phyloP scores from a whole-genome alignment of 768 basidiomycete species.

The Hygrophoropsis aurantiaca region DNA sequence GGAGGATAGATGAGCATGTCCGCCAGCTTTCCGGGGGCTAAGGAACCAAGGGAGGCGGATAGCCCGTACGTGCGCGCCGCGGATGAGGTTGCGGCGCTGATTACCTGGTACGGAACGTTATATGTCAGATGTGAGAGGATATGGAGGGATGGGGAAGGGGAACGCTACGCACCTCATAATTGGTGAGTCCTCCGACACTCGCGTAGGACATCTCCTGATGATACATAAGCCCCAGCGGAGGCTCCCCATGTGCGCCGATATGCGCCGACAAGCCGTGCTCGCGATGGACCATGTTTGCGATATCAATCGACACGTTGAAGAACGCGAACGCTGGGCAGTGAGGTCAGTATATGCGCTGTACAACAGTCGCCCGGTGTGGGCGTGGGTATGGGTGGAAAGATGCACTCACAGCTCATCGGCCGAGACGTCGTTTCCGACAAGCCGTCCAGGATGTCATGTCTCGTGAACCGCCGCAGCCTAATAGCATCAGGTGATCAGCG shows the following conservation, averaged over 20 bases:
- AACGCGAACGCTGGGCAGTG: conserved; percentile 51
- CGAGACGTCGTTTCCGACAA: conserved; percentile 61
- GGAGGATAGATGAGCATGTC: conserved; percentile 69
- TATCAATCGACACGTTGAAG: conserved; percentile 68
- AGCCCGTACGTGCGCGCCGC: conserved; percentile 69
- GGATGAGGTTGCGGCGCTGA: conserved; percentile 66
- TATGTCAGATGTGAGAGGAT: no score
- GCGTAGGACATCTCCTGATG: conserved; percentile 74
- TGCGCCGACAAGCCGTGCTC: conserved; percentile 60
- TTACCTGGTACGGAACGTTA: no score
- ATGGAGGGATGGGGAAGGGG: background rate
- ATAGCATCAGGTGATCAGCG: background rate
- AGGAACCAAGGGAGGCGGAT: conserved; percentile 57
- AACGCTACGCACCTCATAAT: conserved; percentile 71
- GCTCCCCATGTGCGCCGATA: conserved; percentile 76
- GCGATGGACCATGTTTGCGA: conserved; percentile 65
- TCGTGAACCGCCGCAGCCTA: conserved; percentile 62
- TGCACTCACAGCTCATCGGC: conserved; percentile 53
- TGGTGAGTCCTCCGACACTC: conserved; percentile 59
- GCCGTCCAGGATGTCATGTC: conserved; percentile 62
- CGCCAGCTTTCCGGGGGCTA: conserved; percentile 66
- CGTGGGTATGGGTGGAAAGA: background rate
- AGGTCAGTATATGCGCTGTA: background rate
- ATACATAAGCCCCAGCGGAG: conserved; percentile 72
- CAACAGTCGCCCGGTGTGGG: background rate